Evolutionary conservation across 306 rosid species (phyloP).

Genomic region (Cucumis sativus): DNA sequence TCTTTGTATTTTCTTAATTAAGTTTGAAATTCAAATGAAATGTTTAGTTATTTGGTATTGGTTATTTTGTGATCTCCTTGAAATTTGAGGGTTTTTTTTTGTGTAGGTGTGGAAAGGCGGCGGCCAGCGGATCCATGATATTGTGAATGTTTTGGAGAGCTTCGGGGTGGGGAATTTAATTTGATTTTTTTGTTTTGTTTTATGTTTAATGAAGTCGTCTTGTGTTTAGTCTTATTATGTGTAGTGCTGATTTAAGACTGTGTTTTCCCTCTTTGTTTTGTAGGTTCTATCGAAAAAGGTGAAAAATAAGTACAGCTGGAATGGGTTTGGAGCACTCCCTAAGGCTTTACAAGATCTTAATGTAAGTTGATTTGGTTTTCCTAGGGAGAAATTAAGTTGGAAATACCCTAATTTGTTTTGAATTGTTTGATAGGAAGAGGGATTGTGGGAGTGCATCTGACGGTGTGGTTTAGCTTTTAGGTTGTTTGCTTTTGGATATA

Average conservation of each 20-base stretch:
- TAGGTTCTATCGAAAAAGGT: slow-evolving; percentile 80
- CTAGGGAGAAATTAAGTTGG: neutral
- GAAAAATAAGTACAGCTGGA: slow-evolving; percentile 88
- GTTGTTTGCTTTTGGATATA: neutral
- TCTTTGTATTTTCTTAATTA: neutral
- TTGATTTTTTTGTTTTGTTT: neutral
- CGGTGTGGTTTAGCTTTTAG: neutral
- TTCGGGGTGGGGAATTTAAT: slow-evolving; percentile 40
- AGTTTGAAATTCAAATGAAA: neutral
- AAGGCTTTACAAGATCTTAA: slow-evolving; percentile 52
- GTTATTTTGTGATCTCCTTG: neutral
- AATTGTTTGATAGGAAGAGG: slow-evolving; percentile 27
- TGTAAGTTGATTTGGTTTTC: slow-evolving; percentile 16
- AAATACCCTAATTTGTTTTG: neutral
- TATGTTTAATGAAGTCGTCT: neutral
- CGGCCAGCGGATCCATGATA: slow-evolving; percentile 94
- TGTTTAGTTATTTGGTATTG: neutral
- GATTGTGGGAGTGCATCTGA: no score
- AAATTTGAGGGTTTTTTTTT: neutral
- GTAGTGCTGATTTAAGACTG: neutral
- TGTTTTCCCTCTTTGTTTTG: neutral
- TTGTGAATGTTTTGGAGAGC: slow-evolving; percentile 82
- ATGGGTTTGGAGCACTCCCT: slow-evolving; percentile 74
- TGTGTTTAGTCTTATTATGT: neutral
- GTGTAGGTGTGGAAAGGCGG: slow-evolving; percentile 67